A percentile compares a stretch with the other conserved stretches of the same genome.
phyloP scores from a whole-genome alignment of 2,329 filamentous ascomycete species.

The Gaeumannomyces tritici region DNA sequence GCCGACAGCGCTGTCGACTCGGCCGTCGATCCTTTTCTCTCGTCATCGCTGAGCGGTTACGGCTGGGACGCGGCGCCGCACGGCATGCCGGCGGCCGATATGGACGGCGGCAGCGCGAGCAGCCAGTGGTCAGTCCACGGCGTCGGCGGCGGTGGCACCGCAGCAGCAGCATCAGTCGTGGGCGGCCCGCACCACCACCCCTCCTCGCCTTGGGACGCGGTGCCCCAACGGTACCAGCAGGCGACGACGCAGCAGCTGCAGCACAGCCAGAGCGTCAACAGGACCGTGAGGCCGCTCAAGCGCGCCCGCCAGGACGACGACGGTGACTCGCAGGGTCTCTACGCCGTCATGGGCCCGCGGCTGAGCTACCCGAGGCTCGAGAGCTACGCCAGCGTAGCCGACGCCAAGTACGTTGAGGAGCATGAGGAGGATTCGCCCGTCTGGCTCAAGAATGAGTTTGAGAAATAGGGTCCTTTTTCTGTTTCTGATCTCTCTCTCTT shows the following conservation, averaged over 20 bases:
- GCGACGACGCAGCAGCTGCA: not conserved
- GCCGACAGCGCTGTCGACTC: constrained; percentile 4
- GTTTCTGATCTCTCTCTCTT: not conserved
- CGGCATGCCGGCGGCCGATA: constrained; percentile 16
- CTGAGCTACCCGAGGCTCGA: constrained; percentile 6
- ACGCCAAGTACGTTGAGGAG: not conserved
- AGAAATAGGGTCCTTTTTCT: not conserved
- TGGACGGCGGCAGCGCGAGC: not conserved
- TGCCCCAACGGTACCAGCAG: not conserved
- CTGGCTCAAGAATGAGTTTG: not conserved
- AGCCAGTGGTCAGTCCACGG: not conserved
- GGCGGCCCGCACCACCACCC: no score
- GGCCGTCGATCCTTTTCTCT: constrained; percentile 6
- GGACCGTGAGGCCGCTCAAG: not conserved
- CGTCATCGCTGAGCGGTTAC: constrained; percentile 7
- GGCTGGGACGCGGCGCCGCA: constrained; percentile 7
- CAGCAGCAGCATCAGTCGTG: no score
- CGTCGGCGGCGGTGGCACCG: no score
- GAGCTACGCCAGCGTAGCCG: not conserved
- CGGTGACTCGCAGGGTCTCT: not conserved
- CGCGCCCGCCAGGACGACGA: not conserved
- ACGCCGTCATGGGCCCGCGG: not conserved
- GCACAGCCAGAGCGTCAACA: not conserved
- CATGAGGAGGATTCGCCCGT: not conserved
- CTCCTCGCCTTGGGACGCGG: not conserved